Conservation (phyloP, 108 stramenopile species). For the Pseudonitzschia delicatissima region DNA sequence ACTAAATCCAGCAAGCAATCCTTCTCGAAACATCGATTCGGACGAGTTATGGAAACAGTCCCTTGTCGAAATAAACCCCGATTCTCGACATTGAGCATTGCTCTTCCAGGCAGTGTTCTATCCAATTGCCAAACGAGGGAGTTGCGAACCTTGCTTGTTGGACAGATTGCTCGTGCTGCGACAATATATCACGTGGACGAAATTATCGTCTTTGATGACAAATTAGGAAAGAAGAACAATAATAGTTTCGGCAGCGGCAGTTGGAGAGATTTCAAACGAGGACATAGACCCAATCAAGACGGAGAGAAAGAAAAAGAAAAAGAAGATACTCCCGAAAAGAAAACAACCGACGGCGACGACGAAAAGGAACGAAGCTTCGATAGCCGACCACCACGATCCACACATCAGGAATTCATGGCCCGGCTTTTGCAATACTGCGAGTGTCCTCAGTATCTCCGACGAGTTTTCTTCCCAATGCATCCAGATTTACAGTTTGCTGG, state of each 20-base stretch:
- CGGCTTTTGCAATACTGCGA: constrained; percentile 92
- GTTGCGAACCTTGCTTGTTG: constrained; percentile 88
- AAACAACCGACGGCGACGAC: background rate
- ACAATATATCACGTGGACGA: constrained; percentile 96
- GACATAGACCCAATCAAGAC: background rate
- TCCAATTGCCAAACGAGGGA: constrained; percentile 93
- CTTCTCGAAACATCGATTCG: constrained; percentile 62
- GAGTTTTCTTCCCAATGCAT: constrained; percentile 93
- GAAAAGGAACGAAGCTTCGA: constrained; percentile 4
- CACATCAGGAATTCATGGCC: constrained; percentile 92
- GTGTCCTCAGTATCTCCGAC: constrained; percentile 92
- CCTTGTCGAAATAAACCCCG: constrained; percentile 73
- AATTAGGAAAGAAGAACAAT: constrained; percentile 40
- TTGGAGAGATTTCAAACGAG: constrained; percentile 24
- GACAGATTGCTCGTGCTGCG: constrained; percentile 94
- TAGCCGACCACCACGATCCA: constrained; percentile 41
- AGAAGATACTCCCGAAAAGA: constrained; percentile 12
- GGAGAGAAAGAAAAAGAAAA: constrained; percentile 11
- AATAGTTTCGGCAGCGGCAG: constrained; percentile 4
- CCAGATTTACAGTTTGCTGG: constrained; percentile 94
- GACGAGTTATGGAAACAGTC: constrained; percentile 79
- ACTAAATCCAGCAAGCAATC: background rate
- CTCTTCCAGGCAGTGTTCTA: constrained; percentile 89
- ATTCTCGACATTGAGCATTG: constrained; percentile 88
- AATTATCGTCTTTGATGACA: constrained; percentile 95